These are phyloP conservation scores for Diaporthe caulivora DNA, from an alignment of 2,329 filamentous ascomycete genomes.

Conservation along the genomic window DNA sequence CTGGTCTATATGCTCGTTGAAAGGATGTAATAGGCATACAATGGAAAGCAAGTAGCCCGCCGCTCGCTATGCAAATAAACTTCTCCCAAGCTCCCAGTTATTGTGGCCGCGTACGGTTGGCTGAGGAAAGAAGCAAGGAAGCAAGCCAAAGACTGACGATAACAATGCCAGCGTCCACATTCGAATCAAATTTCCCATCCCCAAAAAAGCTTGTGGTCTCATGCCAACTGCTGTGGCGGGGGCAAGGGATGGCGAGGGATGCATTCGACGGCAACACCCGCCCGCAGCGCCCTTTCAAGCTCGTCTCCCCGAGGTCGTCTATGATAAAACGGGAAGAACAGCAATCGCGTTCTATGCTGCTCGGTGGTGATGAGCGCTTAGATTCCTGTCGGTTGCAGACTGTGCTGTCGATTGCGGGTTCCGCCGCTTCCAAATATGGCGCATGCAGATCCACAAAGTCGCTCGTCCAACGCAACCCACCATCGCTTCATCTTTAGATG, in stretches of 20 bases:
- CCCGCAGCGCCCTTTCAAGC: neutral
- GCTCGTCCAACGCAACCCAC: too few species aligned
- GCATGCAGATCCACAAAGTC: neutral
- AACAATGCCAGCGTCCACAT: neutral
- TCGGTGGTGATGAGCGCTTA: neutral
- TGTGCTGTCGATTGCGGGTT: neutral
- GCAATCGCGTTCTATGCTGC: neutral
- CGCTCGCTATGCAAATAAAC: constrained; percentile 25
- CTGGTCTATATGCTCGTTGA: constrained; percentile 21
- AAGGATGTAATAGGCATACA: constrained; percentile 8
- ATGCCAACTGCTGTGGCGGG: too few species aligned
- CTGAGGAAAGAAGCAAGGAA: neutral
- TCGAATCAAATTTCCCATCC: neutral
- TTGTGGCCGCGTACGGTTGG: neutral
- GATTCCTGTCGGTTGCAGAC: neutral
- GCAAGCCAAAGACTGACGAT: neutral
- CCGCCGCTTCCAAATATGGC: neutral
- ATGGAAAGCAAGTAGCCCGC: constrained; percentile 28
- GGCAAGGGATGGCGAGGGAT: too few species aligned
- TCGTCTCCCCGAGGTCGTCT: neutral
- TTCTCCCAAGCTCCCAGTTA: constrained; percentile 12
- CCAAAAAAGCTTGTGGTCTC: neutral
- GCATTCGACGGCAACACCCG: neutral
- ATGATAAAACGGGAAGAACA: neutral
- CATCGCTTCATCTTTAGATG: constrained; percentile 7